A percentile compares a stretch with the other conserved stretches of the same genome.
These are phyloP conservation scores for Kwoniella pini DNA, from an alignment of 768 basidiomycete species.

Conservation along the genomic window DNA sequence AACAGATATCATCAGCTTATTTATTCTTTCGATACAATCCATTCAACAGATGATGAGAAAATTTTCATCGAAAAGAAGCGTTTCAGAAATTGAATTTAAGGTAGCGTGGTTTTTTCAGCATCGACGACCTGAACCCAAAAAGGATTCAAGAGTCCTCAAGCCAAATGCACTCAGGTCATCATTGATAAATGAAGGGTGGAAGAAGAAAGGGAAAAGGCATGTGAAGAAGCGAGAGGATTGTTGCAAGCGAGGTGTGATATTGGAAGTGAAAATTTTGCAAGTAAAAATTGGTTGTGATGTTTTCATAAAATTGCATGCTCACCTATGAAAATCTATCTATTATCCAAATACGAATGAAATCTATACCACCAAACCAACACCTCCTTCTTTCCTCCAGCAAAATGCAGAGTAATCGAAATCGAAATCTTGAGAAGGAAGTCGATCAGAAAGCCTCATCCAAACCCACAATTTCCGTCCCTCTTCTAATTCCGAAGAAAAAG, in stretches of 20 bases:
- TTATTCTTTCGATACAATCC: neutral
- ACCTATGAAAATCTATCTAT: constrained; percentile 34
- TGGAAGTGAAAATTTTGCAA: neutral
- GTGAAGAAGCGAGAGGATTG: neutral
- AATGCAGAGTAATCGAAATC: neutral
- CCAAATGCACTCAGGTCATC: constrained; percentile 55
- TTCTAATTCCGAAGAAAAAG: constrained; percentile 21
- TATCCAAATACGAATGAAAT: neutral
- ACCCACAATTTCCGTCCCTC: constrained; percentile 36
- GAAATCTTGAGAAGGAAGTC: constrained; percentile 32
- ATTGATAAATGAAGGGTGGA: neutral
- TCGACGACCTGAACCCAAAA: constrained; percentile 23
- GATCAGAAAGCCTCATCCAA: constrained; percentile 52
- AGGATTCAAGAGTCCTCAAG: constrained; percentile 40
- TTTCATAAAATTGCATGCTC: constrained; percentile 43
- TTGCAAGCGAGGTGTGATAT: neutral
- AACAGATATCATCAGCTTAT: neutral
- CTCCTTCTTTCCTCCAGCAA: neutral
- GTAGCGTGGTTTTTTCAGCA: constrained; percentile 52
- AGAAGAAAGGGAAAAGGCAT: neutral
- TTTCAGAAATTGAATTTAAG: constrained; percentile 28
- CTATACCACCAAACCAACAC: neutral
- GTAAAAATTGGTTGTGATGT: constrained; percentile 12
- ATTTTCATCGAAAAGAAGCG: constrained; percentile 6
- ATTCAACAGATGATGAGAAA: neutral